Percentiles rank a stretch among this genome's conserved stretches.
phyloP scores from a whole-genome alignment of 2,329 filamentous ascomycete genomes.

The Paradendryphiella salina region DNA sequence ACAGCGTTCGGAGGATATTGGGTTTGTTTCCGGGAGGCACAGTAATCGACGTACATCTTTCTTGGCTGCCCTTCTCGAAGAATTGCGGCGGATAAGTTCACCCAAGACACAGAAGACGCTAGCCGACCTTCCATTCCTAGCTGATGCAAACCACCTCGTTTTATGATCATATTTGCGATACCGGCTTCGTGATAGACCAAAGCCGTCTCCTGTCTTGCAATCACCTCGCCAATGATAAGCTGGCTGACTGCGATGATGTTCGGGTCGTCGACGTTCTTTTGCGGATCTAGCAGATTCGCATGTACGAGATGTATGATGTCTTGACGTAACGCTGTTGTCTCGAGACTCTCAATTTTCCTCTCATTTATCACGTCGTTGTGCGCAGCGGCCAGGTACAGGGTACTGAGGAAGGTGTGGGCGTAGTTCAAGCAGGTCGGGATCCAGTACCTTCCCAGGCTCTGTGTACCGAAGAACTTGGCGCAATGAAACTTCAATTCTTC shows the following conservation, averaged over 20 bases:
- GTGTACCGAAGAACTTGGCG: constrained; percentile 40
- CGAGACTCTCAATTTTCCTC: constrained; percentile 31
- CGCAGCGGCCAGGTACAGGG: constrained; percentile 41
- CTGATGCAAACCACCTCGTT: constrained; percentile 40
- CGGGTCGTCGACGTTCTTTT: constrained; percentile 32
- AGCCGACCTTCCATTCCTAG: constrained; percentile 39
- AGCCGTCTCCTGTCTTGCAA: constrained; percentile 27
- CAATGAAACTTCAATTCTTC: constrained; percentile 44
- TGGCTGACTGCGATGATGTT: constrained; percentile 46
- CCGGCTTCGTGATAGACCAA: constrained; percentile 37
- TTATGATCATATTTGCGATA: constrained; percentile 37
- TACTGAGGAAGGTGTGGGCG: constrained; percentile 45
- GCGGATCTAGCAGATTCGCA: constrained; percentile 30
- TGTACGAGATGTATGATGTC: constrained; percentile 43
- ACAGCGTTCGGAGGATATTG: constrained; percentile 24
- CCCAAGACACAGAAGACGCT: constrained; percentile 40
- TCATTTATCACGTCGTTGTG: constrained; percentile 40
- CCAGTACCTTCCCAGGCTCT: constrained; percentile 40
- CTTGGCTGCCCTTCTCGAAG: constrained; percentile 36
- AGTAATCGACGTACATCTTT: constrained; percentile 36
- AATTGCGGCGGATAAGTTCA: constrained; percentile 38
- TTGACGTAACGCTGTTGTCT: constrained; percentile 37
- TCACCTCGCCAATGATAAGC: constrained; percentile 42
- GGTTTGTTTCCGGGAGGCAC: constrained; percentile 15
- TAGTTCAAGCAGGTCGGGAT: constrained; percentile 41